These are phyloP conservation scores for Karstenula rhodostoma DNA, from an alignment of 2,329 filamentous ascomycete genomes.

Conservation along the genomic window DNA sequence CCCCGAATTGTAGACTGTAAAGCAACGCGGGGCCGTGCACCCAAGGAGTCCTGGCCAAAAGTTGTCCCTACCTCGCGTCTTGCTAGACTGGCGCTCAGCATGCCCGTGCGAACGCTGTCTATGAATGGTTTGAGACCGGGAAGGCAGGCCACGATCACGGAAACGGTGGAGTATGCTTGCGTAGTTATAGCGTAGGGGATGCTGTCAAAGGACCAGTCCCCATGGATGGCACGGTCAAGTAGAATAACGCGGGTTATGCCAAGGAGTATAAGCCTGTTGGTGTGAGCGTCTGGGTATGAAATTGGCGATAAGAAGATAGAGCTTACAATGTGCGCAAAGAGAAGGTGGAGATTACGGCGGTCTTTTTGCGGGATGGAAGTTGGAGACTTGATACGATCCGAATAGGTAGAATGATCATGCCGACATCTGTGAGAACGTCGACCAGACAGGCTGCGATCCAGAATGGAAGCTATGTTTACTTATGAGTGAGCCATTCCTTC, in stretches of 20 bases:
- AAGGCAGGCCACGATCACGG: conserved; percentile 32
- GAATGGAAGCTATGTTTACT: conserved; percentile 24
- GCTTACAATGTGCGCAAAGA: conserved; percentile 33
- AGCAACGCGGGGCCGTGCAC: conserved; percentile 21
- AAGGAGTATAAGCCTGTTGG: conserved; percentile 28
- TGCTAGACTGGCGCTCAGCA: conserved; percentile 14
- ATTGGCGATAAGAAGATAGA: background rate
- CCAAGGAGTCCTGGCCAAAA: conserved; percentile 23
- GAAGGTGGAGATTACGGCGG: conserved; percentile 27
- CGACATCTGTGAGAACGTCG: conserved; percentile 31
- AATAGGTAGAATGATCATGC: conserved; percentile 26
- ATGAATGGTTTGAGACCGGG: conserved; percentile 31
- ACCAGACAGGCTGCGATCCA: conserved; percentile 31
- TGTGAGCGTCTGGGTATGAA: conserved; percentile 1
- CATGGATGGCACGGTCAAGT: conserved; percentile 22
- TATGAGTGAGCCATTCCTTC: background rate
- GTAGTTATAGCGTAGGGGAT: conserved; percentile 34
- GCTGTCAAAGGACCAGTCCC: conserved; percentile 28
- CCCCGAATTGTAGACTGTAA: conserved; percentile 1
- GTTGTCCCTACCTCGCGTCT: conserved; percentile 34
- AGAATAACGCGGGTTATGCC: conserved; percentile 33
- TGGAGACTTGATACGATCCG: conserved; percentile 29
- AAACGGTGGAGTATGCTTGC: conserved; percentile 33
- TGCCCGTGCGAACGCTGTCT: conserved; percentile 18
- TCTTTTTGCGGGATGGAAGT: conserved; percentile 26